These are phyloP conservation scores for Wickerhamiella siamensis DNA, from an alignment of 805 yeast species.

Conservation along the genomic window DNA sequence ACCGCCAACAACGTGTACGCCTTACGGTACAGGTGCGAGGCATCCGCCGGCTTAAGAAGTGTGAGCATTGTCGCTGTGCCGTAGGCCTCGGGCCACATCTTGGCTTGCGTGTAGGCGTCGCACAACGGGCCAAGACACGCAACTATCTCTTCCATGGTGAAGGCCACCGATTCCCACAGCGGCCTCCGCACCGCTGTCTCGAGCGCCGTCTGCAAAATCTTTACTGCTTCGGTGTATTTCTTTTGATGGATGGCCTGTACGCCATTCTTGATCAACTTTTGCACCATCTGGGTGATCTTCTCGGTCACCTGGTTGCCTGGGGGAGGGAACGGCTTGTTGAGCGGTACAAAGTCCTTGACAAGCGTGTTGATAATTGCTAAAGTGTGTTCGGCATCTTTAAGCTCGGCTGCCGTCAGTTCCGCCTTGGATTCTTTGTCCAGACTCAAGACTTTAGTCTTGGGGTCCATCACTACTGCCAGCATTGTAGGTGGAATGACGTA, in stretches of 20 bases:
- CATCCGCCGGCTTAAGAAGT: slow-evolving; percentile 22
- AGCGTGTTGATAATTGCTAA: slow-evolving; percentile 22
- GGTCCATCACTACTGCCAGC: slow-evolving; percentile 3
- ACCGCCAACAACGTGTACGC: slow-evolving; percentile 20
- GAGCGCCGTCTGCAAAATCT: slow-evolving; percentile 25
- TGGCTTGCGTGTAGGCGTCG: slow-evolving; percentile 26
- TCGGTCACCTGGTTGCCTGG: slow-evolving; percentile 21
- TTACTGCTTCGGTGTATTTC: slow-evolving; percentile 25
- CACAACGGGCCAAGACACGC: slow-evolving; percentile 25
- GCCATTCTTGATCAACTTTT: slow-evolving; percentile 25
- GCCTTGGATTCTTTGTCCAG: background rate
- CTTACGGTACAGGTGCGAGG: slow-evolving; percentile 24
- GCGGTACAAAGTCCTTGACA: slow-evolving; percentile 20
- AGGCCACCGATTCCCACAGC: slow-evolving; percentile 27
- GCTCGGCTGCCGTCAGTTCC: slow-evolving; percentile 10
- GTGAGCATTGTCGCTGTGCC: slow-evolving; percentile 26
- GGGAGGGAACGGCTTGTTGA: slow-evolving; percentile 26
- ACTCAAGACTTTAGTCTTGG: slow-evolving; percentile 2
- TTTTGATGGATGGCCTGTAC: slow-evolving; percentile 18
- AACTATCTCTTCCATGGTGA: slow-evolving; percentile 25
- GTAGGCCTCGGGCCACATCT: slow-evolving; percentile 27
- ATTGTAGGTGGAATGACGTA: background rate
- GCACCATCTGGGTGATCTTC: slow-evolving; percentile 21
- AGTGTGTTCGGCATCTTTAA: slow-evolving; percentile 7
- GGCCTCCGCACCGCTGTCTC: slow-evolving; percentile 29